phyloP scores from a whole-genome alignment of 305 asterid species.

The Fraxinus floribunda region DNA sequence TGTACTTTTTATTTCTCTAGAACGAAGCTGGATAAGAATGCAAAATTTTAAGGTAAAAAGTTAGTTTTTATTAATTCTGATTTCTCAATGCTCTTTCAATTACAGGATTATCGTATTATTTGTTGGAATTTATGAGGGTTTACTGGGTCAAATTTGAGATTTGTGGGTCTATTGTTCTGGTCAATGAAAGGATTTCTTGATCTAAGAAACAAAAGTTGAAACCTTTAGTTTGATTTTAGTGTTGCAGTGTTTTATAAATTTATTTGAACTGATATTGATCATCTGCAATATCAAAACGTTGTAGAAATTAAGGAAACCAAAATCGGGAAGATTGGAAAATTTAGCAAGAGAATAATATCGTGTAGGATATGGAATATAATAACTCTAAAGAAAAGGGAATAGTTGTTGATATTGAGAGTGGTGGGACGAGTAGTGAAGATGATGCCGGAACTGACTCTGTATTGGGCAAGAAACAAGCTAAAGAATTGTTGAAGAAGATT shows the following conservation, averaged over 20 bases:
- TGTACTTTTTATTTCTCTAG: not conserved
- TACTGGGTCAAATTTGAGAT: constrained; percentile 27
- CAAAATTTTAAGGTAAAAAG: not conserved
- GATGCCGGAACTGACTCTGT: not conserved
- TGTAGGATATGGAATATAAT: constrained; percentile 33
- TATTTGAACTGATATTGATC: not conserved
- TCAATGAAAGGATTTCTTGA: not conserved
- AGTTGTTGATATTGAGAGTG: constrained; percentile 45
- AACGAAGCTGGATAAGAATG: not conserved
- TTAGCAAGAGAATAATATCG: constrained; percentile 5
- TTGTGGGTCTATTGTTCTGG: constrained; percentile 6
- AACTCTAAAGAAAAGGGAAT: constrained; percentile 27
- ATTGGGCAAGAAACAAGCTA: constrained; percentile 18
- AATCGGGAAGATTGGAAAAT: not conserved
- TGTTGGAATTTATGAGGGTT: constrained; percentile 14
- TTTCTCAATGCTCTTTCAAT: not conserved
- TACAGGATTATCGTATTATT: constrained; percentile 31
- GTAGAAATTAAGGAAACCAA: constrained; percentile 1
- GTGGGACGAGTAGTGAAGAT: constrained; percentile 31
- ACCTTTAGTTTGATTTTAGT: constrained; percentile 9
- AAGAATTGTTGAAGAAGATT: constrained; percentile 34
- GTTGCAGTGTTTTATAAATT: not conserved
- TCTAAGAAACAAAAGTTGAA: constrained; percentile 4
- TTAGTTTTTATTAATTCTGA: not conserved
- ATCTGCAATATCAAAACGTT: not conserved